Percentiles rank a stretch among this genome's conserved stretches.
phyloP scores from a whole-genome alignment of 306 rosid species.

The Geum urbanum region DNA sequence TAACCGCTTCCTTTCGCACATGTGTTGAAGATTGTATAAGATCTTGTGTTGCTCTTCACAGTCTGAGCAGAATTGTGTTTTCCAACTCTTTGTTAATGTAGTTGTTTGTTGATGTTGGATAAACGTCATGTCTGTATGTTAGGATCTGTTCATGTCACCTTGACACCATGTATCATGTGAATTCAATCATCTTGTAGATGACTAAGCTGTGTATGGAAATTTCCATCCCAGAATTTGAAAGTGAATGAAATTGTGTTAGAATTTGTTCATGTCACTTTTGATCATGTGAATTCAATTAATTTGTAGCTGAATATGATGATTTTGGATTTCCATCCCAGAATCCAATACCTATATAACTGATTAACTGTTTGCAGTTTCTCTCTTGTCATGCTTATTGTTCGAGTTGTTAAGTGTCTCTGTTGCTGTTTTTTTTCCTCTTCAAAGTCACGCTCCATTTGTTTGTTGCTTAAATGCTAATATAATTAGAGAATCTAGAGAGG shows the following conservation, averaged over 20 bases:
- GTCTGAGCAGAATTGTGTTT: neutral
- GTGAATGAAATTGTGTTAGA: neutral
- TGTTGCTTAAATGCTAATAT: too few relatives aligned
- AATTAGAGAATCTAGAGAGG: neutral
- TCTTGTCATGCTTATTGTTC: too few relatives aligned
- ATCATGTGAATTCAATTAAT: neutral
- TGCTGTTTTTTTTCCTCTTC: too few relatives aligned
- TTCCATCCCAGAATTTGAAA: neutral
- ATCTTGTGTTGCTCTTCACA: neutral
- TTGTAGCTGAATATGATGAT: neutral
- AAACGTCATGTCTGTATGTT: neutral
- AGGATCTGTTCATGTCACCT: neutral
- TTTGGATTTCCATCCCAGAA: neutral
- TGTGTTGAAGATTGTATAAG: neutral
- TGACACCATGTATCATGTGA: neutral
- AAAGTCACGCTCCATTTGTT: too few relatives aligned
- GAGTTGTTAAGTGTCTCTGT: too few relatives aligned
- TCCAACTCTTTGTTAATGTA: neutral
- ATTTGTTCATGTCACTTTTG: too few relatives aligned
- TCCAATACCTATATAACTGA: too few relatives aligned
- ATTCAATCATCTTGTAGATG: neutral
- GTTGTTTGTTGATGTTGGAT: neutral
- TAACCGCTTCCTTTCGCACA: constrained; percentile 9
- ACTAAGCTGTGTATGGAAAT: neutral
- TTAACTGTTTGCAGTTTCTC: too few relatives aligned